Evolutionary conservation across 1,284 basidiomycete genomes (phyloP).

Genomic region (Takashimella tepidaria): DNA sequence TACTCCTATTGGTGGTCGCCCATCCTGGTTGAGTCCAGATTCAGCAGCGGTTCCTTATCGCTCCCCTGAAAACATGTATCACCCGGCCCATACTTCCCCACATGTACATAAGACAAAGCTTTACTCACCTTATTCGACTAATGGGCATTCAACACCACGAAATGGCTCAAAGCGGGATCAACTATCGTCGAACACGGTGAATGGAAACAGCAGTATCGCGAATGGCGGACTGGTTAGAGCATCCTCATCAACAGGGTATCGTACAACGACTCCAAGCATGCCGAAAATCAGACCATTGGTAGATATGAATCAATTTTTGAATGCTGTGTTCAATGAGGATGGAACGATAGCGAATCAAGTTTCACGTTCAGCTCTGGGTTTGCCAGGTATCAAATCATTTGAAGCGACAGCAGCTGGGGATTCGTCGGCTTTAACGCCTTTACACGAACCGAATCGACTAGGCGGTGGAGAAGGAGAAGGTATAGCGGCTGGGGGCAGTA

Average conservation of each 20-base stretch:
- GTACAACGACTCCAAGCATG: not conserved
- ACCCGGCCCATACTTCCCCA: slow-evolving; percentile 40
- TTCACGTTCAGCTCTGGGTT: slow-evolving; percentile 36
- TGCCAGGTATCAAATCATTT: slow-evolving; percentile 40
- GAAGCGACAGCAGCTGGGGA: slow-evolving; percentile 24
- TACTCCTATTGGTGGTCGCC: not conserved
- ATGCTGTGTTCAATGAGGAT: slow-evolving; percentile 39
- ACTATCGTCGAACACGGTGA: not conserved
- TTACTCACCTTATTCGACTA: slow-evolving; percentile 45
- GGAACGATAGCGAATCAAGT: slow-evolving; percentile 32
- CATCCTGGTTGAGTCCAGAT: not conserved
- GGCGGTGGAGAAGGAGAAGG: not conserved
- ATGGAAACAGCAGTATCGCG: not conserved
- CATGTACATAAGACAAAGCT: slow-evolving; percentile 47
- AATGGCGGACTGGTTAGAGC: slow-evolving; percentile 13
- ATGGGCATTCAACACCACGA: slow-evolving; percentile 21
- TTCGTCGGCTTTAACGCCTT: not conserved
- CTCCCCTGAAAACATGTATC: slow-evolving; percentile 37
- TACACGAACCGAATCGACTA: not conserved
- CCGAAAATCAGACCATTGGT: slow-evolving; percentile 21
- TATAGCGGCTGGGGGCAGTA: not conserved
- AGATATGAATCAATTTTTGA: slow-evolving; percentile 38
- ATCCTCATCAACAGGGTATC: slow-evolving; percentile 3
- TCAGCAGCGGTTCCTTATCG: slow-evolving; percentile 8
- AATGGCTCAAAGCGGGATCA: slow-evolving; percentile 13